phyloP scores from a whole-genome alignment of 2,329 filamentous ascomycete genomes.

The Colletotrichum tofieldiae region DNA sequence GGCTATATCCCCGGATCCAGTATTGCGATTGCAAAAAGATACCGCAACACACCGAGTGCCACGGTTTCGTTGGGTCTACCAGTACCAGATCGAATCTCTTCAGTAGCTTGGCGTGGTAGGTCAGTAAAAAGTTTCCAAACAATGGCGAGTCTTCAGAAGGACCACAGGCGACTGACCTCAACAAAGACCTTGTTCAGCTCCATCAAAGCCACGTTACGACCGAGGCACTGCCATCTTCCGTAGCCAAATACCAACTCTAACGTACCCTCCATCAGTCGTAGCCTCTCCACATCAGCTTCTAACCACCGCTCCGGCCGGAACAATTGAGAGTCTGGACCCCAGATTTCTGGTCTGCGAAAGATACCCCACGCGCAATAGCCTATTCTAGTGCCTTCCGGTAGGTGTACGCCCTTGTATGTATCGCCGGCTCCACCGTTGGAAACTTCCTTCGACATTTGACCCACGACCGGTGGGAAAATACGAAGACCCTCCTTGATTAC shows the following conservation, averaged over 20 bases:
- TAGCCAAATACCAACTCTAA: constrained; percentile 58
- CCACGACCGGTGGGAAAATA: constrained; percentile 56
- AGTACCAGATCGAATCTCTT: constrained; percentile 51
- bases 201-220: constrained; percentile 56
- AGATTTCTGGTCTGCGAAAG: constrained; percentile 42
- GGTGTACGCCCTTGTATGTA: constrained; percentile 52
- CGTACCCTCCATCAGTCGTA: constrained; percentile 54
- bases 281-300: constrained; percentile 48
- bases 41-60: constrained; percentile 42
- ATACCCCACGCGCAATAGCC: constrained; percentile 55
- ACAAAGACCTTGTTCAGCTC: constrained; percentile 52
- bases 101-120: constrained; percentile 45
- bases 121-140: background rate
- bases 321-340: constrained; percentile 31
- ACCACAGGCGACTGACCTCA: constrained; percentile 49
- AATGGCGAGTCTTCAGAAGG: background rate
- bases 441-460: constrained; percentile 56
- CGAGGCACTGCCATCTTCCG: constrained; percentile 58
- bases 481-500: constrained; percentile 66
- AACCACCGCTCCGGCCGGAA: constrained; percentile 44
- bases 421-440: constrained; percentile 54
- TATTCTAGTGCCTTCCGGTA: constrained; percentile 53
- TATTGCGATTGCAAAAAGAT: constrained; percentile 15
- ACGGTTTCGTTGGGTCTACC: constrained; percentile 50
- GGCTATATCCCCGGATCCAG: constrained; percentile 4